Evolutionary conservation across 1,284 basidiomycete species (phyloP), one percentile per base, ranked within the genome.

Genomic region (Lignosus rhinocerotis): DNA sequence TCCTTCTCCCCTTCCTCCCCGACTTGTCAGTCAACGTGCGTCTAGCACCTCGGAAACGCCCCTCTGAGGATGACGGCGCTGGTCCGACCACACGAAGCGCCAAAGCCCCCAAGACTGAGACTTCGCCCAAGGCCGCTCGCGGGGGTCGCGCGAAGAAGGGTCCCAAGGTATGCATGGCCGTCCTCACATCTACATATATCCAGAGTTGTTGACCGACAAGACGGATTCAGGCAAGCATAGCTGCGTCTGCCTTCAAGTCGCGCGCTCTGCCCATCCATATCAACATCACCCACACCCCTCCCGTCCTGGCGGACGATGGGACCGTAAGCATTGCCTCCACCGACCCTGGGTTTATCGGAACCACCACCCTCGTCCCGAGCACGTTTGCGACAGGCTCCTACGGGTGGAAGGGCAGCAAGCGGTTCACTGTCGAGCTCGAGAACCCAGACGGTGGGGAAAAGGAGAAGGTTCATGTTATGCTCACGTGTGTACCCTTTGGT

Each of bases 381-480:
- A 76, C 80, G 43, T 91, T 92, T 72, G 68, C 76, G 17, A 90
- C 89, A 0, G 88, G 89, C 16, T 89, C 87, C 68, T 90, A 88
- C 70, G 90, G 90, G 6, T 92, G 90, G 90, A 92, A 91, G 69
- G 90, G 87, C 6, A 83, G 73, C 70, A 88, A 87, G 72, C 80
- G 85, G 31, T 72, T 92, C 60, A 80, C 78, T 1, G 78, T 92
- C 51, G 87, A 90, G 67, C 69, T 92, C 14, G 76, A 80, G 58
- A 78, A 78, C 59, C 68, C 75, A 0, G 80, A 82, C 30, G 80
- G 75, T 6, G 74, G 33, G 43, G 80, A 79, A 25, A 86, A 81
- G 70, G 84, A 85, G 73, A 85, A 81, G 63, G 86, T 92, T 1
- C 82, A 87, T 66, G 88, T 92, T n/a, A 84, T 83, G 79, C 72